Percentiles rank a stretch among this genome's conserved stretches.
Evolutionary conservation across 2,329 filamentous ascomycete genomes (phyloP).

Genomic region (Claviceps sorghi): DNA sequence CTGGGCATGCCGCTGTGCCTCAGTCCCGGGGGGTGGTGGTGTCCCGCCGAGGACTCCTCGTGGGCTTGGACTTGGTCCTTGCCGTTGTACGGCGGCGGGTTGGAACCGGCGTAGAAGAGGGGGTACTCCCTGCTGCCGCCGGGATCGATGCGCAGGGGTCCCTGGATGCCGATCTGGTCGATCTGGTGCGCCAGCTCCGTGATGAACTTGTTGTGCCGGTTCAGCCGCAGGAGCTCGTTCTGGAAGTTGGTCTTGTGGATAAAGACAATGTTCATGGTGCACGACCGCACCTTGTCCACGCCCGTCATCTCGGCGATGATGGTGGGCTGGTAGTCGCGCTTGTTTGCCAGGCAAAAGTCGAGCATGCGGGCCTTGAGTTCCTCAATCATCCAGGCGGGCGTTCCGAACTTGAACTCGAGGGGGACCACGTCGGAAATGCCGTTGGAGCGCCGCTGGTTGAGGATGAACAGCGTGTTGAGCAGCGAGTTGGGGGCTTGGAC

Average conservation of each 20-base stretch:
- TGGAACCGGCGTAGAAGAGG: conserved; percentile 34
- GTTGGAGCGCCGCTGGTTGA: conserved; percentile 85
- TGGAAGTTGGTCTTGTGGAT: conserved; percentile 98
- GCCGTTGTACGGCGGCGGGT: conserved; percentile 20
- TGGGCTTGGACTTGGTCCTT: conserved; percentile 12
- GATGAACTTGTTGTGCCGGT: conserved; percentile 86
- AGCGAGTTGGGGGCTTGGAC: conserved; percentile 93
- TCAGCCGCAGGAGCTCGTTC: conserved; percentile 80
- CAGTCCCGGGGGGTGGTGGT: conserved; percentile 4
- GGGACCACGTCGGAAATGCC: conserved; percentile 75
- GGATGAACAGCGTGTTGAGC: conserved; percentile 82
- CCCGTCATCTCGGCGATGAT: conserved; percentile 73
- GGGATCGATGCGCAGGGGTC: conserved; percentile 46
- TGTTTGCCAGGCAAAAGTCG: conserved; percentile 70
- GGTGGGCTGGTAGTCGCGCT: conserved; percentile 76
- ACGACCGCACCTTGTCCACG: conserved; percentile 69
- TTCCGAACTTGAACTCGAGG: conserved; percentile 78
- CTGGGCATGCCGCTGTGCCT: conserved; percentile 6
- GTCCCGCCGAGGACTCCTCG: conserved; percentile 6
- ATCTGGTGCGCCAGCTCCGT: conserved; percentile 81
- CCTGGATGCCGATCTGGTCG: conserved; percentile 71
- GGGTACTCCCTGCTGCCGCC: conserved; percentile 57
- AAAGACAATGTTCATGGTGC: conserved; percentile 84
- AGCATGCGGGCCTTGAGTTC: conserved; percentile 64
- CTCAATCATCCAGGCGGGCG: conserved; percentile 69